Percentiles rank a stretch among this genome's conserved stretches.
phyloP scores from a whole-genome alignment of 805 yeast genomes.

The Vanderwaltozyma polyspora region DNA sequence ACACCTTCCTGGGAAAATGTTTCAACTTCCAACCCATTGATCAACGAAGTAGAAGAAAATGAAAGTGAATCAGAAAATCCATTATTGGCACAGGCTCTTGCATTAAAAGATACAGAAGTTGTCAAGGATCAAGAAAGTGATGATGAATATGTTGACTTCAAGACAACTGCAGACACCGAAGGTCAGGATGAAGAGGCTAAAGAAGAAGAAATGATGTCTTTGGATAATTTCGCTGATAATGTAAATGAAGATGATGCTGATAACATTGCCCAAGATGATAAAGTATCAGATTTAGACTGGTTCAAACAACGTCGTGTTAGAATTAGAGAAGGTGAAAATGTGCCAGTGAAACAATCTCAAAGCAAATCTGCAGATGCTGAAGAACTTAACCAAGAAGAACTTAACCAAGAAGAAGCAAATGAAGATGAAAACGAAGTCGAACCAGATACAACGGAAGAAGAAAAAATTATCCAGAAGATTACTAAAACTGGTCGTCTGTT shows the following conservation, averaged over 20 bases:
- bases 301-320: constrained; percentile 62
- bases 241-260: constrained; percentile 4
- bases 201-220: constrained; percentile 41
- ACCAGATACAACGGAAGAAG: constrained; percentile 30
- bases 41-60: constrained; percentile 26
- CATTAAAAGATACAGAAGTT: constrained; percentile 24
- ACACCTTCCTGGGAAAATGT: constrained; percentile 58
- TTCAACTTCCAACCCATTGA: constrained; percentile 2
- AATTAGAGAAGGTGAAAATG: constrained; percentile 41
- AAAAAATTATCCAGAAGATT: constrained; percentile 40
- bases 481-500: constrained; percentile 70
- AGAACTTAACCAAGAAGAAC: constrained; percentile 6
- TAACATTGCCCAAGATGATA: constrained; percentile 35
- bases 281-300: constrained; percentile 78
- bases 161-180: constrained; percentile 9
- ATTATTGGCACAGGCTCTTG: constrained; percentile 31
- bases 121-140: constrained; percentile 31
- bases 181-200: constrained; percentile 27
- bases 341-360: constrained; percentile 8
- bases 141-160: constrained; percentile 33
- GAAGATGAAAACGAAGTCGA: constrained; percentile 6
- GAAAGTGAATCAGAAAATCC: constrained; percentile 25
- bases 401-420: not conserved
- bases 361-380: constrained; percentile 2
- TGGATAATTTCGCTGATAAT: constrained; percentile 19